phyloP scores from a whole-genome alignment of 2,329 filamentous ascomycete genomes.

The Fusarium lyarnte region DNA sequence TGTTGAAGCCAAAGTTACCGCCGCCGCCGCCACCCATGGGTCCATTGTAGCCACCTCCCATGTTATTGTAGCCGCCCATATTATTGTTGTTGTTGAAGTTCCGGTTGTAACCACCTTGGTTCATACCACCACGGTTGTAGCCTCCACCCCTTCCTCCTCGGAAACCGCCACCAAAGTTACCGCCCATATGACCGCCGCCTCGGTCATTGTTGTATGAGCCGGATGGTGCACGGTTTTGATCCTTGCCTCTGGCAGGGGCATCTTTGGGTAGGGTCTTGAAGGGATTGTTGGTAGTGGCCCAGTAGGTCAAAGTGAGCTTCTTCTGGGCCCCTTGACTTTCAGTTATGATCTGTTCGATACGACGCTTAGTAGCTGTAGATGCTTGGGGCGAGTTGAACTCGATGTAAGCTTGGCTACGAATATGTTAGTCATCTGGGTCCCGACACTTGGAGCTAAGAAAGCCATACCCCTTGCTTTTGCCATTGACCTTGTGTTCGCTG shows the following conservation, averaged over 20 bases:
- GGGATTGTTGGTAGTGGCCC: conserved; percentile 80
- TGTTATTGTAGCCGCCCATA: conserved; percentile 57
- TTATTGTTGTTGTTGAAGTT: conserved; percentile 55
- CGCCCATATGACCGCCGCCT: conserved; percentile 50
- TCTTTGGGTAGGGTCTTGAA: conserved; percentile 94
- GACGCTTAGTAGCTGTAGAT: conserved; percentile 84
- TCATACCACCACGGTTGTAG: conserved; percentile 58
- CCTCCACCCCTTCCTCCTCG: conserved; percentile 62
- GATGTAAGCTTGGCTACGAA: conserved; percentile 76
- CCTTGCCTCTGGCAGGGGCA: conserved; percentile 71
- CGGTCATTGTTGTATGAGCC: conserved; percentile 59
- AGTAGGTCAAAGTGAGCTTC: conserved; percentile 78
- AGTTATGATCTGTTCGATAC: conserved; percentile 72
- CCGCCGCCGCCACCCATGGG: conserved; percentile 62
- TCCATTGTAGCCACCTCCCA: conserved; percentile 60
- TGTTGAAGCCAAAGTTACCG: conserved; percentile 60
- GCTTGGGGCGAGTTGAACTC: conserved; percentile 87
- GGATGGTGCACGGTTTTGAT: conserved; percentile 64
- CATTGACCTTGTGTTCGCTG: conserved; percentile 98
- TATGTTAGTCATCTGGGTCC: conserved; percentile 10
- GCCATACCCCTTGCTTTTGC: conserved; percentile 92
- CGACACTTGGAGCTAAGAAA: neutral
- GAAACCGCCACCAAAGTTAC: conserved; percentile 63
- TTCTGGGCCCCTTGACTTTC: conserved; percentile 68
- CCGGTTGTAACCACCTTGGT: conserved; percentile 55